Evolutionary conservation across 257 asterid species (phyloP).

Genomic region (Nicotiana obtusifolia): DNA sequence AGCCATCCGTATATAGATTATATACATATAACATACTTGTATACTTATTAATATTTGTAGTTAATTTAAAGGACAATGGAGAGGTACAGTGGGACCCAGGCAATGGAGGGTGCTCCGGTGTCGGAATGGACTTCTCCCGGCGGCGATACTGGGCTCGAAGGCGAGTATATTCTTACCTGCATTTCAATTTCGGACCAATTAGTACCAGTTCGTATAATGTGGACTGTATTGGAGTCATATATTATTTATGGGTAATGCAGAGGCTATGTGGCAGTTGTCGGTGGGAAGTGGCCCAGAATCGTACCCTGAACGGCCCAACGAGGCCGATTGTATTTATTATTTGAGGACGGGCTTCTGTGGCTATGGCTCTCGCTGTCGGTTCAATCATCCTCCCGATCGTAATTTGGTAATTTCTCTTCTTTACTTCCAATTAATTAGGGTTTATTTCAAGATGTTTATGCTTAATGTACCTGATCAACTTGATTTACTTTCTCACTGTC

Average conservation of each 20-base stretch:
- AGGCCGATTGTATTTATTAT: constrained; percentile 26
- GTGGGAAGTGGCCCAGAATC: constrained; percentile 16
- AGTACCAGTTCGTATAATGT: constrained; percentile 12
- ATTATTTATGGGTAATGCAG: constrained; percentile 21
- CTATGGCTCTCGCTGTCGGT: constrained; percentile 34
- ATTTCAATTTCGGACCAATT: constrained; percentile 1
- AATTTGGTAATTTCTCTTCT: not conserved
- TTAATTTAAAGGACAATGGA: constrained; percentile 21
- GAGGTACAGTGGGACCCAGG: constrained; percentile 27
- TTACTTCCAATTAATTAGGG: not conserved
- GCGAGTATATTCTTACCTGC: constrained; percentile 28
- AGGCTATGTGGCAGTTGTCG: constrained; percentile 28
- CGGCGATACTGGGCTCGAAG: constrained; percentile 44
- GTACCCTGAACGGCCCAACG: constrained; percentile 24
- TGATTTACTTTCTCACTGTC: not conserved
- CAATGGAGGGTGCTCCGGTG: constrained; percentile 35
- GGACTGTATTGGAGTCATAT: not conserved
- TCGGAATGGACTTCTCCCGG: constrained; percentile 32
- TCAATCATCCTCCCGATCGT: constrained; percentile 28
- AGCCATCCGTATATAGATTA: not conserved
- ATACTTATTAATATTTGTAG: constrained; percentile 10
- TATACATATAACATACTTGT: not conserved
- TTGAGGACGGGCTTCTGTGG: constrained; percentile 28
- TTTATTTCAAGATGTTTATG: not conserved
- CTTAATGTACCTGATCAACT: not conserved